phyloP scores from a whole-genome alignment of 176 grass and related monocot genomes.

The Guadua angustifolia region DNA sequence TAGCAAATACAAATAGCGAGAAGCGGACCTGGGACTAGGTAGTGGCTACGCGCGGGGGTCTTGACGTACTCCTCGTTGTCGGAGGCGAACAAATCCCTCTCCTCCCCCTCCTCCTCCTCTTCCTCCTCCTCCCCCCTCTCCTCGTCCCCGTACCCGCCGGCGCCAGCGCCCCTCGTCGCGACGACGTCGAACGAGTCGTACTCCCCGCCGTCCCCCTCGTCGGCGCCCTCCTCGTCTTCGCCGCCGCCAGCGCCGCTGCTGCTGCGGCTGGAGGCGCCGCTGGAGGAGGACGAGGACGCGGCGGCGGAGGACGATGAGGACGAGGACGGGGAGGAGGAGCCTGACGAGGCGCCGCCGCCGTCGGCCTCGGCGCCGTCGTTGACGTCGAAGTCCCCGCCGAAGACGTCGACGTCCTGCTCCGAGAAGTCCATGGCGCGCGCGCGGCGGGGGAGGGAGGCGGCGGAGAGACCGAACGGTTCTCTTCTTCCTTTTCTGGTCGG shows the following conservation, averaged over 20 bases:
- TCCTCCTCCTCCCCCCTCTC: constrained; percentile 21
- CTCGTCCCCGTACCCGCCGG: constrained; percentile 40
- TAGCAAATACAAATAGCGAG: neutral
- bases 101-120: constrained; percentile 46
- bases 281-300: constrained; percentile 62
- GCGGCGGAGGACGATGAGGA: constrained; percentile 82
- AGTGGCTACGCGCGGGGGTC: constrained; percentile 68
- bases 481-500: constrained; percentile 28
- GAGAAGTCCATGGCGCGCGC: constrained; percentile 74
- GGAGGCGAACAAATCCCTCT: constrained; percentile 88
- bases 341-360: constrained; percentile 63
- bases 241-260: constrained; percentile 57
- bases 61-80: constrained; percentile 90
- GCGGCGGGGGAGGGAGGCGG: neutral
- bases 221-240: constrained; percentile 53
- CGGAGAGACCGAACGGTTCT: constrained; percentile 12
- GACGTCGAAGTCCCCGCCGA: constrained; percentile 62
- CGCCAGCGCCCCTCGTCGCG: constrained; percentile 15
- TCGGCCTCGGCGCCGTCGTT: constrained; percentile 47
- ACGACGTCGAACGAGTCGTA: constrained; percentile 51
- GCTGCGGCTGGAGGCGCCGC: constrained; percentile 59
- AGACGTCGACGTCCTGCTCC: constrained; percentile 73
- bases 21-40: constrained; percentile 75
- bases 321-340: constrained; percentile 77
- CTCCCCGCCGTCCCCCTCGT: constrained; percentile 48